Base-by-base conservation (phyloP, 2,329 filamentous ascomycete genomes). In the Neodidymelliopsis sp. region DNA sequence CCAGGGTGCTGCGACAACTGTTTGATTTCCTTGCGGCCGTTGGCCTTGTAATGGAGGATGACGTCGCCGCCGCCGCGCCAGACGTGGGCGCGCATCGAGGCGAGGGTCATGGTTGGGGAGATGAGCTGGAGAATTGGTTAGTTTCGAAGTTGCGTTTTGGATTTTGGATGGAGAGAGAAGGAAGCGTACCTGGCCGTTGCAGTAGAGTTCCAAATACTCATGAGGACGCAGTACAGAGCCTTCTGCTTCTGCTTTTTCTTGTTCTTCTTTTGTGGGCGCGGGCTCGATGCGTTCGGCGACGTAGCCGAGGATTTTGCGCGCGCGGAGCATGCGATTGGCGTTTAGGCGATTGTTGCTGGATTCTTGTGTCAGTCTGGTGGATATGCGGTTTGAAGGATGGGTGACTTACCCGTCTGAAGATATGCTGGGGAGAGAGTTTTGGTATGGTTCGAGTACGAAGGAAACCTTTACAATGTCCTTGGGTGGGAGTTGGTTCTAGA, bases 391-490 rank as follows among this genome's bases (percentile, higher is more conserved):
- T 61, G 50, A 40, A 63, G 45, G 33, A 67, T 53, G 37, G 55
- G 58, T 8, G 46, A 71, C 76, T 66, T 77, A 84, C 81, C 79
- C 88, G 66, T 96, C 91, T 4, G 84, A 83, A 23, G 88, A 84
- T 38, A 97, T 88, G 44, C 81, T 82, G 0, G 91, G 91, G 41
- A 97, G 77, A 19, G 81, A 75, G 58, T 90, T 87, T 62, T 89
- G 81, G 76, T 84, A 91, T 0, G 94, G 92, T 60, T 94, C 85
- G 18, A 99, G 79, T 12, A 96, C 83, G 66, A 99, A 99, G 3
- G 90, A 92, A n/a, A 97, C 87, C 79, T 99, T 99, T 60, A 93
- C 84, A 1, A 92, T 86, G n/a, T 97, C 94, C 76, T 97, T 97
- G 50, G 81, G 75, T 0, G 91, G 90, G 7, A 90, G 84, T 68